Conservation (phyloP, 2,329 filamentous ascomycete genomes). For the Talaromyces sp. region DNA sequence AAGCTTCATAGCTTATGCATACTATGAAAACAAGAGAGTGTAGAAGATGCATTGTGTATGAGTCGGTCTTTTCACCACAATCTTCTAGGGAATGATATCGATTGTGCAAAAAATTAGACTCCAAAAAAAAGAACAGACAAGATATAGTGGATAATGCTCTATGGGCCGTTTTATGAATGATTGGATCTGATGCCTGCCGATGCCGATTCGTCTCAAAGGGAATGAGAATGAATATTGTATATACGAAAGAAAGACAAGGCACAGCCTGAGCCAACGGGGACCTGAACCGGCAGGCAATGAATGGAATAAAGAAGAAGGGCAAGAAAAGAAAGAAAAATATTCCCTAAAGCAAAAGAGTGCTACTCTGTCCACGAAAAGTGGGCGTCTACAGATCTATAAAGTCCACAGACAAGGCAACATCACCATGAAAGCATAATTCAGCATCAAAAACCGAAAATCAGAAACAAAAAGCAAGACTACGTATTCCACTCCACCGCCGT, state of each 20-base stretch:
- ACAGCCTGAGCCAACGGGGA: constrained; percentile 6
- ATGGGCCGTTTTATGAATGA: neutral
- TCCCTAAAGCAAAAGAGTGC: constrained; percentile 1
- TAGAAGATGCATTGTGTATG: constrained; percentile 31
- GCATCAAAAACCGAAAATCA: neutral
- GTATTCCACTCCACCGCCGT: constrained; percentile 3
- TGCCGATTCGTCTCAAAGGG: constrained; percentile 4
- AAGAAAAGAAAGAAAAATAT: constrained; percentile 7
- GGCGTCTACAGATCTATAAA: constrained; percentile 20
- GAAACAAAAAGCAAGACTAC: constrained; percentile 4
- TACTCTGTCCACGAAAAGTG: constrained; percentile 1
- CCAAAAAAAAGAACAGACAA: neutral
- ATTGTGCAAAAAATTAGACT: neutral
- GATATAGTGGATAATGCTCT: neutral
- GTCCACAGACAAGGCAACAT: constrained; percentile 7
- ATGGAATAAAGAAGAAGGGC: constrained; percentile 12
- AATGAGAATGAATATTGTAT: constrained; percentile 1
- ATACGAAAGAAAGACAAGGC: constrained; percentile 6
- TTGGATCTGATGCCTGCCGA: neutral
- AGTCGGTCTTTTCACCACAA: neutral
- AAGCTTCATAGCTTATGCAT: constrained; percentile 35
- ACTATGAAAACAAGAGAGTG: constrained; percentile 31
- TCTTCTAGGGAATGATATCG: neutral
- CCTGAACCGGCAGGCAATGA: constrained; percentile 9
- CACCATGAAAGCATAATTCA: neutral